Base-by-base conservation (phyloP, 2,329 filamentous ascomycete genomes). In the Apiospora marii region DNA sequence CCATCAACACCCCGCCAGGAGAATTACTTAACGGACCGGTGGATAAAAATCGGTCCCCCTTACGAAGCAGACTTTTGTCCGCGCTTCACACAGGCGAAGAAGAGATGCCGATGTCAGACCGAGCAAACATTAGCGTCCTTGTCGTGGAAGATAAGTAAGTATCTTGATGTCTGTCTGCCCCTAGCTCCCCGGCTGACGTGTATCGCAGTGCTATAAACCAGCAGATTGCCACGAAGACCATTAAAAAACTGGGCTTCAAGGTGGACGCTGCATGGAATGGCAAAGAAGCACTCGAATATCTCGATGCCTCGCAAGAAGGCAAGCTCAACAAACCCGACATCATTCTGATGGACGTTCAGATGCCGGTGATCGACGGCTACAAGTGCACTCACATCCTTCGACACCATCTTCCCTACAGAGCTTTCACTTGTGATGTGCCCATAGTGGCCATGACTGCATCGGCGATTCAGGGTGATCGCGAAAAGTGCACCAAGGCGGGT, bases 401-500 rank as follows among this genome's bases (percentile, higher is more conserved):
- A 22, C 91, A 92, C 71, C 90, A 93, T 75, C 79, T 87, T 1
- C 91, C 92, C 0, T 94, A 93, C 81, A 90, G 87, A 53, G 78
- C 84, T 2, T 87, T 88, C 70, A 85, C 90, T 4, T 85, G 87
- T 71, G 85, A 91, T 61, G 91, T 94, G 6, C 92, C 92, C 0
- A 94, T 95, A 69, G 91, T 95, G 49, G 93, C 93, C n/a, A 94
- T 95, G 92, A 95, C 93, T 0, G 93, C 92, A 5, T 93, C 91
- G 4, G 93, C 93, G 0, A 94, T 94, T 53, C 92, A 94, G 78
- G 93, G 93, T 5, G 93, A 95, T 77, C 86, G 88, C 68, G 92
- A 94, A 79, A 94, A 94, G 79, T 94, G 92, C 78, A 88, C 89
- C 73, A 87, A 87, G 74, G 91, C 92, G 12, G 93, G 93, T 44